These are phyloP conservation scores for Aspergillus persii DNA, from an alignment of 2,329 filamentous ascomycete species.

Conservation along the genomic window DNA sequence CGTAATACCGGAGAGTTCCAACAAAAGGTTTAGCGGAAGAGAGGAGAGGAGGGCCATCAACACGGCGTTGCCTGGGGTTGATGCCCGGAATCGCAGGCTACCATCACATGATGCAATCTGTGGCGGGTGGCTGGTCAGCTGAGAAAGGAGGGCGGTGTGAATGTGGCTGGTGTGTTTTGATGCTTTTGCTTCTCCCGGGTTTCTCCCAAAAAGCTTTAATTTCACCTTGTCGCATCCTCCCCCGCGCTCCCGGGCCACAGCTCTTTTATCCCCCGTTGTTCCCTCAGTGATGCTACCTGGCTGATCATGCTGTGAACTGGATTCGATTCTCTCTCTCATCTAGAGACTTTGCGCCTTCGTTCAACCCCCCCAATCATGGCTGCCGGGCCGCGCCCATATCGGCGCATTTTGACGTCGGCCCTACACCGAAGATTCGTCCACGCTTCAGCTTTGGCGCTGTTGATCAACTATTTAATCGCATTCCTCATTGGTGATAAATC, in stretches of 20 bases:
- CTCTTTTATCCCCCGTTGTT: not conserved
- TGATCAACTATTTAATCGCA: constrained; percentile 71
- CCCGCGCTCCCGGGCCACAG: not conserved
- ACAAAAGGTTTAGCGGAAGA: constrained; percentile 1
- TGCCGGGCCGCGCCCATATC: constrained; percentile 57
- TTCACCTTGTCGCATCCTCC: constrained; percentile 20
- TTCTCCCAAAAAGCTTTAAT: constrained; percentile 23
- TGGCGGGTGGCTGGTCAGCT: constrained; percentile 23
- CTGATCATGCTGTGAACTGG: constrained; percentile 25
- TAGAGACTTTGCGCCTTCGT: constrained; percentile 23
- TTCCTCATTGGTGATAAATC: constrained; percentile 67
- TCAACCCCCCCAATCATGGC: constrained; percentile 34
- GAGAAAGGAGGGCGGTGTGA: constrained; percentile 9
- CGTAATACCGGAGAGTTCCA: too few species aligned
- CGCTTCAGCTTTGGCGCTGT: constrained; percentile 67
- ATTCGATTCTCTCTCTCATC: constrained; percentile 13
- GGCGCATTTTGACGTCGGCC: constrained; percentile 86
- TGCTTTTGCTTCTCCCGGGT: constrained; percentile 24
- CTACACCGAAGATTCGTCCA: constrained; percentile 83
- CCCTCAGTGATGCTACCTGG: not conserved
- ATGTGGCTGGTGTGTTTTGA: constrained; percentile 35
- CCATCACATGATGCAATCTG: constrained; percentile 29
- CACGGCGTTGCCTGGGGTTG: constrained; percentile 20
- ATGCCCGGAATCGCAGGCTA: constrained; percentile 25
- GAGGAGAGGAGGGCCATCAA: constrained; percentile 10